phyloP scores from a whole-genome alignment of 768 basidiomycete genomes.

The Suillus spraguei region DNA sequence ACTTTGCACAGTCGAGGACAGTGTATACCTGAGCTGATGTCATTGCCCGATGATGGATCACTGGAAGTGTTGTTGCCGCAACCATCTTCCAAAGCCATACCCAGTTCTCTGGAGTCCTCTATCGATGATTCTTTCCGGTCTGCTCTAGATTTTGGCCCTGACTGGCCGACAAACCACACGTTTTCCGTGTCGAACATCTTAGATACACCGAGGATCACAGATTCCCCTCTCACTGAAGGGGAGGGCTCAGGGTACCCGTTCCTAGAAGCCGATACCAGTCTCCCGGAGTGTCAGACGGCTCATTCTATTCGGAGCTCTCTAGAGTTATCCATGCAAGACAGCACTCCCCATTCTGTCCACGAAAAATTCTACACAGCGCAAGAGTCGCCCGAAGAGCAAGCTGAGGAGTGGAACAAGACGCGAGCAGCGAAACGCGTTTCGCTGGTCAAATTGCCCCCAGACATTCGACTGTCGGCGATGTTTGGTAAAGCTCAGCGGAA shows the following conservation, averaged over 20 bases:
- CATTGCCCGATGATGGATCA: slow-evolving; percentile 34
- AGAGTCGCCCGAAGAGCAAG: slow-evolving; percentile 63
- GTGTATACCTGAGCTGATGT: slow-evolving; percentile 36
- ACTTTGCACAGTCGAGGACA: slow-evolving; percentile 47
- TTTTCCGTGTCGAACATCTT: slow-evolving; percentile 36
- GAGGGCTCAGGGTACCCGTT: slow-evolving; percentile 28
- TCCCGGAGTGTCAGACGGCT: slow-evolving; percentile 23
- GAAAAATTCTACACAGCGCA: slow-evolving; percentile 49
- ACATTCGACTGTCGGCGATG: slow-evolving; percentile 35
- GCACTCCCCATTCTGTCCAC: slow-evolving; percentile 29
- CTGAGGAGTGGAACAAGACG: slow-evolving; percentile 90
- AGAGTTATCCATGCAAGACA: slow-evolving; percentile 16
- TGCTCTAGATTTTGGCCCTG: slow-evolving; percentile 57
- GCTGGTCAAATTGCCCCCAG: slow-evolving; percentile 71
- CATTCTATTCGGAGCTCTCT: slow-evolving; percentile 19
- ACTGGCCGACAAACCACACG: slow-evolving; percentile 49
- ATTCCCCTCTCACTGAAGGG: slow-evolving; percentile 37
- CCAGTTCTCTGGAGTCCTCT: slow-evolving; percentile 45
- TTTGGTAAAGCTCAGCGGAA: slow-evolving; percentile 19
- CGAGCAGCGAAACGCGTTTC: slow-evolving; percentile 86
- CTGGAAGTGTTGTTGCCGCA: slow-evolving; percentile 18
- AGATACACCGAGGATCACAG: slow-evolving; percentile 31
- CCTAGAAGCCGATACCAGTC: slow-evolving; percentile 27
- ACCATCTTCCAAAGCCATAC: slow-evolving; percentile 15
- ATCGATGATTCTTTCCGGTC: slow-evolving; percentile 67